Conservation (phyloP, 2,329 filamentous ascomycete genomes). For the Calonectria pauciramosa region DNA sequence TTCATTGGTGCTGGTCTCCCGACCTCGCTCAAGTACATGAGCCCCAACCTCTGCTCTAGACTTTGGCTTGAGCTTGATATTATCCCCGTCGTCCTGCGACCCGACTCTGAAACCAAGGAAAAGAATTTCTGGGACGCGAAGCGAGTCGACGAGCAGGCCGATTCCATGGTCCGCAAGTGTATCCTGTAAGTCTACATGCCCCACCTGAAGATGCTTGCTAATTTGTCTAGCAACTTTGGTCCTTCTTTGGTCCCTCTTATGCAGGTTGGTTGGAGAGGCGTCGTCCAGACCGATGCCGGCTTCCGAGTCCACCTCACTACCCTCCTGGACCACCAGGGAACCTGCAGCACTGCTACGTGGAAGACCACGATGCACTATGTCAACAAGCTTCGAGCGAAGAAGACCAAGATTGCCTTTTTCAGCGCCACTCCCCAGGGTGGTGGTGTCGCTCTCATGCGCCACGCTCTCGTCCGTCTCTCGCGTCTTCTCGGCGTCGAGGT, state of each 20-base stretch:
- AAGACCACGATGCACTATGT: conserved; percentile 74
- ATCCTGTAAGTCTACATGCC: conserved; percentile 70
- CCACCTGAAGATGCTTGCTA: neutral
- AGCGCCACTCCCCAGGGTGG: conserved; percentile 86
- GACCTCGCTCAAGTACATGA: conserved; percentile 68
- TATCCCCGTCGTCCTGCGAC: conserved; percentile 75
- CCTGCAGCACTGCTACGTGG: conserved; percentile 75
- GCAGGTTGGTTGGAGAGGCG: conserved; percentile 75
- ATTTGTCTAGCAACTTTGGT: conserved; percentile 73
- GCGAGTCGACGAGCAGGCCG: conserved; percentile 83
- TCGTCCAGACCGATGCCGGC: conserved; percentile 78
- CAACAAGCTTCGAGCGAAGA: conserved; percentile 71
- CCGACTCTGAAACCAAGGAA: conserved; percentile 59
- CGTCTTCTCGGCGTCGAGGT: conserved; percentile 76
- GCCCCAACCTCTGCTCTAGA: conserved; percentile 75
- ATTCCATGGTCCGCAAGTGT: conserved; percentile 85
- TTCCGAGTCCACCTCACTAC: conserved; percentile 72
- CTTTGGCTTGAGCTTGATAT: conserved; percentile 85
- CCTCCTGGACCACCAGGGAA: conserved; percentile 70
- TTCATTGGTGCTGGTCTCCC: conserved; percentile 82
- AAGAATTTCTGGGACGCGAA: conserved; percentile 66
- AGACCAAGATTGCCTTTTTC: conserved; percentile 82
- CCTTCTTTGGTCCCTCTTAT: conserved; percentile 79
- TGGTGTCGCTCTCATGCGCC: conserved; percentile 85
- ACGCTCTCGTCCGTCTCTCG: conserved; percentile 81